A percentile compares a stretch with the other conserved stretches of the same genome.
Conservation (phyloP, 2,329 filamentous ascomycete species). For the Rhinocladiella similis region DNA sequence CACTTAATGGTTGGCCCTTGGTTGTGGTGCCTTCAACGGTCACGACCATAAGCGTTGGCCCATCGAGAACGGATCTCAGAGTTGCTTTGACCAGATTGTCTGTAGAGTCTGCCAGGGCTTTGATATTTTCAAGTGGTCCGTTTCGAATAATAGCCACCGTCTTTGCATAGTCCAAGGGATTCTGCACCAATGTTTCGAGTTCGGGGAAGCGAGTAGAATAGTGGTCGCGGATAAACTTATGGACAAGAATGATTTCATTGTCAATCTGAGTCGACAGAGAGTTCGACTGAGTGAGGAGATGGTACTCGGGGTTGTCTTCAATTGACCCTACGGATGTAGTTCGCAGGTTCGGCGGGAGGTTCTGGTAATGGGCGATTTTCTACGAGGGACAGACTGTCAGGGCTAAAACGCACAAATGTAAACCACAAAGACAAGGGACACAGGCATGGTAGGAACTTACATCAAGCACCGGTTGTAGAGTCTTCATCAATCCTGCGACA, state of each 20-base stretch:
- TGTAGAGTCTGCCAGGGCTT: conserved; percentile 70
- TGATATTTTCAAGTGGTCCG: conserved; percentile 86
- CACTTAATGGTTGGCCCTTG: conserved; percentile 73
- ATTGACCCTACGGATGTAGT: conserved; percentile 74
- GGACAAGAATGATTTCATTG: conserved; percentile 85
- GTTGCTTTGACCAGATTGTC: conserved; percentile 76
- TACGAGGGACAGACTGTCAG: conserved; percentile 65
- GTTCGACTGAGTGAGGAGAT: conserved; percentile 84
- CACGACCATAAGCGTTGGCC: conserved; percentile 91
- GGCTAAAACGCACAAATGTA: conserved; percentile 66
- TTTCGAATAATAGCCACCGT: conserved; percentile 92
- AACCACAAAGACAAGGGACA: conserved; percentile 47
- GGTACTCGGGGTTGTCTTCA: conserved; percentile 90
- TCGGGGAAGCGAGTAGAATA: conserved; percentile 94
- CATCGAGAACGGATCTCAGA: conserved; percentile 79
- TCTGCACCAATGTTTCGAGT: conserved; percentile 84
- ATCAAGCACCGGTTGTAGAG: conserved; percentile 76
- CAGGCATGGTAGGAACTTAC: conserved; percentile 55
- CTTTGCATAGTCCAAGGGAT: conserved; percentile 92
- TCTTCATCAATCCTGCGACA: conserved; percentile 78
- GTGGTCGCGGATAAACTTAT: conserved; percentile 95
- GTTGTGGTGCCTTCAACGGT: conserved; percentile 92
- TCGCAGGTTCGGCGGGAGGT: conserved; percentile 64
- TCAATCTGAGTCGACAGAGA: conserved; percentile 89
- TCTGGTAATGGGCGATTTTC: conserved; percentile 79